These are phyloP conservation scores for Solanum dulcamara DNA, from an alignment of 257 asterid genomes.

Conservation along the genomic window DNA sequence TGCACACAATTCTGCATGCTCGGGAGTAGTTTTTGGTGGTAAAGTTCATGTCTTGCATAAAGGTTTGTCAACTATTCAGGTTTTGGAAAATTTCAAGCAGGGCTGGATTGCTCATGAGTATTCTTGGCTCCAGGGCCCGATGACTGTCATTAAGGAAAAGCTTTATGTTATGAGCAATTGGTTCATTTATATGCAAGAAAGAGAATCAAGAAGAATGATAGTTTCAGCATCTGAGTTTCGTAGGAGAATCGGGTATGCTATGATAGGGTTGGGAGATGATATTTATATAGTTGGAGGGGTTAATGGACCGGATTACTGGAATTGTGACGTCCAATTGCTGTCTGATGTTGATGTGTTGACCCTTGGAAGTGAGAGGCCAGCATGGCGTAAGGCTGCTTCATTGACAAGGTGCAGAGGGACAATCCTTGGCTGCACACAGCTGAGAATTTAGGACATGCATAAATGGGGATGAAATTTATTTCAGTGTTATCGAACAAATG, in stretches of 20 bases:
- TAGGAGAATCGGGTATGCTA: conserved; percentile 69
- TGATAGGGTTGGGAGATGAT: conserved; percentile 78
- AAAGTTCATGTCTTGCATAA: conserved; percentile 85
- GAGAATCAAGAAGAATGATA: conserved; percentile 40
- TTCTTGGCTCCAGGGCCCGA: conserved; percentile 92
- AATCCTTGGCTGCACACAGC: conserved; percentile 75
- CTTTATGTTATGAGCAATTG: conserved; percentile 83
- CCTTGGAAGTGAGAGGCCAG: conserved; percentile 62
- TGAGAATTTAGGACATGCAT: conserved; percentile 46
- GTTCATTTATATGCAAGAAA: conserved; percentile 67
- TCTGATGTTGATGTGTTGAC: conserved; percentile 72
- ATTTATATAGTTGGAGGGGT: conserved; percentile 93
- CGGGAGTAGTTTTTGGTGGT: conserved; percentile 68
- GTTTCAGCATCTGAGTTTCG: conserved; percentile 76
- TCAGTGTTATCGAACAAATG: not conserved
- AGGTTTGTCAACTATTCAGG: conserved; percentile 82
- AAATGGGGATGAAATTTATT: not conserved
- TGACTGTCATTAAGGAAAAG: conserved; percentile 72
- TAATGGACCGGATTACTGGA: conserved; percentile 70
- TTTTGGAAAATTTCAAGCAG: conserved; percentile 46
- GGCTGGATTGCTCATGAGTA: conserved; percentile 83
- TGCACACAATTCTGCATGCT: conserved; percentile 77
- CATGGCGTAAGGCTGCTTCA: conserved; percentile 80
- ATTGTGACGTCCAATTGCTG: conserved; percentile 58
- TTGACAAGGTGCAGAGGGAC: conserved; percentile 84